These are phyloP conservation scores for Aspergillus coremiiformis DNA, from an alignment of 495 filamentous ascomycete genomes.

Conservation along the genomic window DNA sequence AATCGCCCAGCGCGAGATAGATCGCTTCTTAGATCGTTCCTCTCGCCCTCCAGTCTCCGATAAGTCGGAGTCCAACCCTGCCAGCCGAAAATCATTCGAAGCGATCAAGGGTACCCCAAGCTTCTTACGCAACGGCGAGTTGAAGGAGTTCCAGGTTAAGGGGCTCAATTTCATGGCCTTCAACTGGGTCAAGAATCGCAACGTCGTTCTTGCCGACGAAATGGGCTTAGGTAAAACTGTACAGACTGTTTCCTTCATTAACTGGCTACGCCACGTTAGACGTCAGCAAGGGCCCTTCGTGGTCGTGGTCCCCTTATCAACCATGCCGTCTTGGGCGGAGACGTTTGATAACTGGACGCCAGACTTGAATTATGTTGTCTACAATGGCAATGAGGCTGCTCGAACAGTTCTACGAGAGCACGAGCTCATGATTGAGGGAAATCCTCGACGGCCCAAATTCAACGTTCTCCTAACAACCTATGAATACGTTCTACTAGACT, in stretches of 20 bases:
- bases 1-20: constrained; percentile 78
- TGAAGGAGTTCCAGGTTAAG: constrained; percentile 90
- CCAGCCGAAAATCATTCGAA: constrained; percentile 65
- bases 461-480: constrained; percentile 93
- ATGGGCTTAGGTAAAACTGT: constrained; percentile 99
- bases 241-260: constrained; percentile 93
- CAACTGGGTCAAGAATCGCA: constrained; percentile 86
- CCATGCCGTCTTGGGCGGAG: constrained; percentile 95
- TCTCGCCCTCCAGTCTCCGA: constrained; percentile 70
- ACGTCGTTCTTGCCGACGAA: constrained; percentile 94
- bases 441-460: constrained; percentile 80
- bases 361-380: constrained; percentile 94
- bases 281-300: constrained; percentile 90
- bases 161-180: constrained; percentile 91
- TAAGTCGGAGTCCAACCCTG: constrained; percentile 59
- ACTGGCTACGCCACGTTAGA: constrained; percentile 91
- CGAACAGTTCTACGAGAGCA: constrained; percentile 78
- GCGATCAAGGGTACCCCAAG: constrained; percentile 67
- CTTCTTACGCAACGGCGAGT: constrained; percentile 77
- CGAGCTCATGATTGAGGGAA: constrained; percentile 78
- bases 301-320: constrained; percentile 89
- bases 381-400: constrained; percentile 78
- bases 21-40: constrained; percentile 78
- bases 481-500: constrained; percentile 82
- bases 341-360: constrained; percentile 97